Percentiles rank a stretch among this genome's conserved stretches.
phyloP scores from a whole-genome alignment of 1,284 basidiomycete species.

The Coriolopsis trogii region DNA sequence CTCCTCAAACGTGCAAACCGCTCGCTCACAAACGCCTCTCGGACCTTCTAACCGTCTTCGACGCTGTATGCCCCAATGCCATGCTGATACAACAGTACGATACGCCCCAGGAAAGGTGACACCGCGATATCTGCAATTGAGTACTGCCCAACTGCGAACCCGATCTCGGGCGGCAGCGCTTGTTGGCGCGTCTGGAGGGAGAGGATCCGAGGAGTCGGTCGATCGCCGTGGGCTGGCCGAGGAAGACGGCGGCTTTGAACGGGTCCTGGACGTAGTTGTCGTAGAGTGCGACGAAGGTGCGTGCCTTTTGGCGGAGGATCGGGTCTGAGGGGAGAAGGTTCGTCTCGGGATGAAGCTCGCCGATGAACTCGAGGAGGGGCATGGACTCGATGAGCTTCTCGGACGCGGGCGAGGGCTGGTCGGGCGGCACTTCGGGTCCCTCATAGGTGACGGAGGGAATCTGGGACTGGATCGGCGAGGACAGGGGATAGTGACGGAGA shows the following conservation, averaged over 20 bases:
- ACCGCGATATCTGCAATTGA: slow-evolving; percentile 60
- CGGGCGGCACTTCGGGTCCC: slow-evolving; percentile 49
- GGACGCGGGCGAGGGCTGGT: slow-evolving; percentile 36
- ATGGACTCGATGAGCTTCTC: slow-evolving; percentile 58
- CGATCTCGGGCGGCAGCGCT: slow-evolving; percentile 33
- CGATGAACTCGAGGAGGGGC: slow-evolving; percentile 58
- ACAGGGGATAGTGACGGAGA: neutral
- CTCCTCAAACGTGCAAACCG: slow-evolving; percentile 36
- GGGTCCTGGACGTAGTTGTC: slow-evolving; percentile 46
- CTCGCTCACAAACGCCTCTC: slow-evolving; percentile 28
- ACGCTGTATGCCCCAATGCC: slow-evolving; percentile 35
- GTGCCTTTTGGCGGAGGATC: slow-evolving; percentile 10
- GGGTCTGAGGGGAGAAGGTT: slow-evolving; percentile 16
- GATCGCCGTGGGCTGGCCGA: slow-evolving; percentile 40
- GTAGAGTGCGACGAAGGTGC: slow-evolving; percentile 39
- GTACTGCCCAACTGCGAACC: slow-evolving; percentile 39
- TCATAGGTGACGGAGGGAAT: slow-evolving; percentile 60
- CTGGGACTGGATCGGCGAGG: neutral
- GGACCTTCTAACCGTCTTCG: slow-evolving; percentile 34
- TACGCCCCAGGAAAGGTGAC: slow-evolving; percentile 39
- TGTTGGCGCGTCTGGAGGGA: slow-evolving; percentile 37
- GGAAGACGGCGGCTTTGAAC: slow-evolving; percentile 28
- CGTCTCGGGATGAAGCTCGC: slow-evolving; percentile 15
- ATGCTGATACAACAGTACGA: slow-evolving; percentile 29
- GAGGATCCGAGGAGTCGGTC: too few species aligned